Evolutionary conservation across 139 green algal genomes (phyloP).

Genomic region (Chlamydomonas schloesseri): DNA sequence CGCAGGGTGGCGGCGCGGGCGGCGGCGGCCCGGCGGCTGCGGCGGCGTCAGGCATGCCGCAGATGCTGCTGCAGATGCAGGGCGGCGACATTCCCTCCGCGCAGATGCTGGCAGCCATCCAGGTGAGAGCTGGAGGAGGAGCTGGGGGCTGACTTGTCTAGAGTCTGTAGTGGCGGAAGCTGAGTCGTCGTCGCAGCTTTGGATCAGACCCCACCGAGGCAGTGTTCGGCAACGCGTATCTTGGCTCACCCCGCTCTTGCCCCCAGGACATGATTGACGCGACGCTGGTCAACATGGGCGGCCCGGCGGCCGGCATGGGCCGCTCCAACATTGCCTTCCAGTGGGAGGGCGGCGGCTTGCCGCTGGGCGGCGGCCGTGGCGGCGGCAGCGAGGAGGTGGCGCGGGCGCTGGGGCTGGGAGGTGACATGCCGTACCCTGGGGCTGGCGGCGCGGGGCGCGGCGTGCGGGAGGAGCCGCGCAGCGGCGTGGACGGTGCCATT

Average conservation of each 20-base stretch:
- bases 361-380: neutral
- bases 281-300: neutral
- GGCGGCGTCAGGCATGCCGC: too few relatives aligned
- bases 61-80: too few relatives aligned
- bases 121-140: too few relatives aligned
- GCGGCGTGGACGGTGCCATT: conserved; percentile 30
- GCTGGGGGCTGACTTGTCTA: too few relatives aligned
- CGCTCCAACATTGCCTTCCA: neutral
- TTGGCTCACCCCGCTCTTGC: too few relatives aligned
- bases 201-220: too few relatives aligned
- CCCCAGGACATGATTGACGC: conserved; percentile 15
- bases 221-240: too few relatives aligned
- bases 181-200: too few relatives aligned
- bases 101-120: conserved; percentile 7
- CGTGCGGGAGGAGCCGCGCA: conserved; percentile 28
- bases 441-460: neutral
- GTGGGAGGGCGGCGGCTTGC: neutral
- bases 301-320: neutral
- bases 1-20: neutral
- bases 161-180: too few relatives aligned
- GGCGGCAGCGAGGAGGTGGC: neutral
- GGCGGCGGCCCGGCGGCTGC: neutral
- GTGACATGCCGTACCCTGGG: neutral
- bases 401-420: neutral
- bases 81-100: too few relatives aligned